phyloP scores from a whole-genome alignment of 306 rosid genomes.

The Potentilla sterilis region DNA sequence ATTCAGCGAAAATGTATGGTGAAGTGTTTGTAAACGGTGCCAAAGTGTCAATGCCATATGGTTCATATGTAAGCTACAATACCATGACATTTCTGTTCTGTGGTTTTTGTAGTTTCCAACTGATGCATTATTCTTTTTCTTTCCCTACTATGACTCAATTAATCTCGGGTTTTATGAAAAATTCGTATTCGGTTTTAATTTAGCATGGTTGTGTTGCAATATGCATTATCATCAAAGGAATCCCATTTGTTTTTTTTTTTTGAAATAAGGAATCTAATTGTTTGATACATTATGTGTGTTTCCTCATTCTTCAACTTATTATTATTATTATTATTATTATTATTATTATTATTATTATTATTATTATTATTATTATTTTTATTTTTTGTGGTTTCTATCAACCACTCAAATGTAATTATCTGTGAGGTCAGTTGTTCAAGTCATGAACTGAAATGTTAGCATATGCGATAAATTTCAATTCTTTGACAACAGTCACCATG shows the following conservation, averaged over 20 bases:
- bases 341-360: neutral
- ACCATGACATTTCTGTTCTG: neutral
- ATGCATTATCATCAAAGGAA: neutral
- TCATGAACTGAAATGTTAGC: neutral
- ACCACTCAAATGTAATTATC: neutral
- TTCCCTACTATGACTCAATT: neutral
- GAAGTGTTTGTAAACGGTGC: conserved; percentile 88
- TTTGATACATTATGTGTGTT: neutral
- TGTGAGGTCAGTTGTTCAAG: neutral
- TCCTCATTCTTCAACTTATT: neutral
- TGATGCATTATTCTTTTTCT: neutral
- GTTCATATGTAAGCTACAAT: conserved; percentile 76
- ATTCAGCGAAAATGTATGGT: conserved; percentile 80
- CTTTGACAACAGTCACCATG: neutral
- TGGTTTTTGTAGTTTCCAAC: neutral
- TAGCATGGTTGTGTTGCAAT: conserved; percentile 1
- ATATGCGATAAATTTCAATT: neutral
- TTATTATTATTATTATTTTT: neutral
- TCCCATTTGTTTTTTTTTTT: too few relatives aligned
- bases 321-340: neutral
- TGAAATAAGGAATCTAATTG: neutral
- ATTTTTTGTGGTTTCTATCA: neutral
- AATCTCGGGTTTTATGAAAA: neutral
- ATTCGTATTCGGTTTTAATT: neutral
- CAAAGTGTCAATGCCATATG: conserved; percentile 68